Evolutionary conservation across 192 early-diverging fungal species (phyloP).

Genomic region (Backusella liffmaniae): DNA sequence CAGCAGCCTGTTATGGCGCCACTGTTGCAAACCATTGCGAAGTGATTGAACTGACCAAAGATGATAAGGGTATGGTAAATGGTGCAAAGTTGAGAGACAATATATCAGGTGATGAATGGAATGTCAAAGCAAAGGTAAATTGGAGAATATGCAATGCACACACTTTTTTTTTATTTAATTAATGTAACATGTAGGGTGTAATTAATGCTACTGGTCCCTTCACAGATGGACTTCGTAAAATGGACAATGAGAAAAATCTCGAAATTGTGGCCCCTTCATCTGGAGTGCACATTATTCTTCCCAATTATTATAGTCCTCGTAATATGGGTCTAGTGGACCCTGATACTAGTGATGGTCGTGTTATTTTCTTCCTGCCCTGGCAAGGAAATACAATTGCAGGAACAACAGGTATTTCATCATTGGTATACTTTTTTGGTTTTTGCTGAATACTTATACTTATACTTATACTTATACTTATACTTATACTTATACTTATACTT

Average conservation of each 20-base stretch:
- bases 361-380: slow-evolving; percentile 98
- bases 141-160: background rate
- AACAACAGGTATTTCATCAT: slow-evolving; percentile 61
- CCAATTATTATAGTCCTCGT: slow-evolving; percentile 91
- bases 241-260: slow-evolving; percentile 74
- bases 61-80: slow-evolving; percentile 57
- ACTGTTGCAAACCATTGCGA: slow-evolving; percentile 93
- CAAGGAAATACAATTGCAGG: slow-evolving; percentile 95
- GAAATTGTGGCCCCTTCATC: slow-evolving; percentile 93
- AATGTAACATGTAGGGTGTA: slow-evolving; percentile 57
- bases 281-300: slow-evolving; percentile 93
- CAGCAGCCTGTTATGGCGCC: slow-evolving; percentile 88
- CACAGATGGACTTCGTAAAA: slow-evolving; percentile 83
- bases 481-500: too few species aligned
- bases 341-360: slow-evolving; percentile 89
- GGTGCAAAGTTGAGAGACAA: slow-evolving; percentile 84
- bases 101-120: slow-evolving; percentile 85
- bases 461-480: too few species aligned
- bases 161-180: background rate
- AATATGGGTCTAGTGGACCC: slow-evolving; percentile 97
- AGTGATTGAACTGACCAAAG: slow-evolving; percentile 79
- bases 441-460: background rate
- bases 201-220: slow-evolving; percentile 87
- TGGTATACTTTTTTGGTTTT: background rate
- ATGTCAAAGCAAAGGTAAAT: slow-evolving; percentile 70